A percentile compares a stretch with the other conserved stretches of the same genome.
Evolutionary conservation across 257 asterid species (phyloP).

Genomic region (Dorcoceras hygrometricum): DNA sequence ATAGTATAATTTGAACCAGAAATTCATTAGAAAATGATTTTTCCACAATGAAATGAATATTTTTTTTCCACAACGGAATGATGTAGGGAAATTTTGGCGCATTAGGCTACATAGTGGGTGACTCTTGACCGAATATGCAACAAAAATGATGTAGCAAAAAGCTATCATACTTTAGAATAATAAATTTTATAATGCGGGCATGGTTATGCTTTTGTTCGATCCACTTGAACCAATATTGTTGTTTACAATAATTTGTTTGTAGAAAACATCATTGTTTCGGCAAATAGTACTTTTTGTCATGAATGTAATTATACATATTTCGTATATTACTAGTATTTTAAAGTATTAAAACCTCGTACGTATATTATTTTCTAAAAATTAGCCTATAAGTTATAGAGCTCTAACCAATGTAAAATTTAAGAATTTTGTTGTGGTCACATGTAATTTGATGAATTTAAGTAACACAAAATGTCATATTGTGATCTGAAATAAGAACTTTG

Average conservation of each 20-base stretch:
- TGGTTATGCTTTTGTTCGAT: slow-evolving; percentile 1
- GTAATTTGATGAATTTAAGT: no score
- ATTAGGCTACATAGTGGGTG: slow-evolving; percentile 24
- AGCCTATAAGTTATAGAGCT: no score
- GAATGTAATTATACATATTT: no score
- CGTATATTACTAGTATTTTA: no score
- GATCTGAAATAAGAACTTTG: no score
- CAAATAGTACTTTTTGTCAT: no score
- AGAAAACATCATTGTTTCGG: no score
- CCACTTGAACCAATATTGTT: background rate
- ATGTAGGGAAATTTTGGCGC: background rate
- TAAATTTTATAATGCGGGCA: slow-evolving; percentile 1
- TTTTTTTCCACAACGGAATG: slow-evolving; percentile 4
- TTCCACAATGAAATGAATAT: background rate
- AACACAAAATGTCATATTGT: background rate
- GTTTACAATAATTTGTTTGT: no score
- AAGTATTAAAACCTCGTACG: background rate
- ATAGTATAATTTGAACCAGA: background rate
- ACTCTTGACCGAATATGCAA: slow-evolving; percentile 13
- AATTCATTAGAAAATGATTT: background rate
- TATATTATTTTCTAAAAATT: no score
- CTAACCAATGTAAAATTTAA: no score
- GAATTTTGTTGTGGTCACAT: background rate
- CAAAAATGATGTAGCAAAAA: slow-evolving; percentile 17
- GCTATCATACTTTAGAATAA: background rate